A percentile compares a stretch with the other conserved stretches of the same genome.
These are phyloP conservation scores for Colletotrichum trifolii DNA, from an alignment of 2,329 filamentous ascomycete genomes.

Conservation along the genomic window DNA sequence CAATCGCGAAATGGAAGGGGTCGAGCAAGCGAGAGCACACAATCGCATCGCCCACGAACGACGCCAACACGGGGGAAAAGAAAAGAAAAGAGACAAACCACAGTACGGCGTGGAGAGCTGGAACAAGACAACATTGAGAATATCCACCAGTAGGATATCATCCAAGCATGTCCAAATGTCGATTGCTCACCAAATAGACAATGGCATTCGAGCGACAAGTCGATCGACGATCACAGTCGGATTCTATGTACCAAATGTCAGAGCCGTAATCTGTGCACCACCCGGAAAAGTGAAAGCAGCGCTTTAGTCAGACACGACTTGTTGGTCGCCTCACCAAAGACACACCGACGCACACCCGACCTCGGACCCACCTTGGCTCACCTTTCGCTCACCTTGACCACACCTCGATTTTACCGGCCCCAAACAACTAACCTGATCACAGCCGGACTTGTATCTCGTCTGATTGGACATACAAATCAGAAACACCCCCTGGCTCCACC, in stretches of 20 bases:
- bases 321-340: background rate
- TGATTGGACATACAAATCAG: conserved; percentile 17
- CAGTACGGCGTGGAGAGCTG: background rate
- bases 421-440: background rate
- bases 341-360: too few relatives aligned
- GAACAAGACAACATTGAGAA: background rate
- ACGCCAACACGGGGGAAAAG: background rate
- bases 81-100: background rate
- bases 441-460: background rate
- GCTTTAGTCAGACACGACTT: background rate
- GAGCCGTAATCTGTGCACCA: background rate
- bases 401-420: background rate
- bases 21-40: conserved; percentile 11
- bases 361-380: background rate
- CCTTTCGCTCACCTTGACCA: background rate
- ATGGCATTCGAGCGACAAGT: background rate
- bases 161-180: background rate
- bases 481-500: conserved; percentile 21
- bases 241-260: background rate
- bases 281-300: background rate
- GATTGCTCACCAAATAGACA: background rate
- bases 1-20: conserved; percentile 12
- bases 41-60: conserved; percentile 4
- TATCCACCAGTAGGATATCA: conserved; percentile 8
- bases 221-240: background rate